Percentiles rank a stretch among this genome's conserved stretches.
Evolutionary conservation across 345 rosid genomes (phyloP).

Genomic region (Citrus medica): DNA sequence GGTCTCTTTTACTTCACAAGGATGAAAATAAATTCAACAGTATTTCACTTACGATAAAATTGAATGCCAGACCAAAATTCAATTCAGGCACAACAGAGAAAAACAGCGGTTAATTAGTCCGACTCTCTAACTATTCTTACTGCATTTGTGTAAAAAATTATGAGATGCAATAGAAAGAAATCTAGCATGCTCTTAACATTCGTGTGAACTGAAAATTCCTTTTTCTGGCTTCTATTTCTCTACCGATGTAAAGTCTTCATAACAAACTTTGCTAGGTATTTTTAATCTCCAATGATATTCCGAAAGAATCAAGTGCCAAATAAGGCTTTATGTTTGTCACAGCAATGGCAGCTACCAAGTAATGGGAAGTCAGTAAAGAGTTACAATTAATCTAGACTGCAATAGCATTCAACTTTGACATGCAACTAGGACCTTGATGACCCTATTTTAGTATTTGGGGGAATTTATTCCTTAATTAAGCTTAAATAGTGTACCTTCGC

Average conservation of each 20-base stretch:
- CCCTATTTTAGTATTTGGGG: not conserved
- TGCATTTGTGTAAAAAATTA: no score
- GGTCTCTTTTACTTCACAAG: not conserved
- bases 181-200: not conserved
- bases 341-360: not conserved
- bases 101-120: not conserved
- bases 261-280: not conserved
- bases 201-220: not conserved
- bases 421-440: not conserved
- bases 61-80: not conserved
- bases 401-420: not conserved
- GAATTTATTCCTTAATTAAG: not conserved
- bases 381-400: not conserved
- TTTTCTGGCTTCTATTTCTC: not conserved
- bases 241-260: not conserved
- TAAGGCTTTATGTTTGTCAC: not conserved
- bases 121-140: not conserved
- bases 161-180: not conserved
- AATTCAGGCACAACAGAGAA: not conserved
- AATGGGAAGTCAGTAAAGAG: not conserved
- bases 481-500: slow-evolving; percentile 39
- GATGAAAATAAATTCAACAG: not conserved
- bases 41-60: not conserved
- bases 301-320: not conserved
- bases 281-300: not conserved